Evolutionary conservation across 768 basidiomycete genomes (phyloP), one percentile per base, ranked within the genome.

Genomic region (Calocybe gangraenosa): DNA sequence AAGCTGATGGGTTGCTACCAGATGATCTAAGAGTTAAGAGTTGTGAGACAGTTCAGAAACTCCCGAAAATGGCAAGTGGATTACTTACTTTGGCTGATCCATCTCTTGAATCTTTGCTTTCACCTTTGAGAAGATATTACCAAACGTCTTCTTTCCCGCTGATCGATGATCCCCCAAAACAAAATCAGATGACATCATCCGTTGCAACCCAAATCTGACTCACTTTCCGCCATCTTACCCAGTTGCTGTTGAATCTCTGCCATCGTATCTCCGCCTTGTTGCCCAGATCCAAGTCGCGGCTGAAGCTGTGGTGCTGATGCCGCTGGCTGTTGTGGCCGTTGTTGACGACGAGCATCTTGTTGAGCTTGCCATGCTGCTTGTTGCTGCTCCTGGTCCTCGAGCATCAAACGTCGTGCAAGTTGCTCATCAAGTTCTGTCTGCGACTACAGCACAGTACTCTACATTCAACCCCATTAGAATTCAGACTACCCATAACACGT

Each of bases 31-130:
- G 15, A 20, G 13, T n/a, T n/a, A n/a, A n/a, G n/a, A n/a, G n/a
- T n/a, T n/a, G n/a, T n/a, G n/a, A 13, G 13, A 18, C n/a, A 28
- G 23, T 15, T 18, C 7, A 39, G 32, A 44, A 13, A n/a, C n/a
- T 2, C 13, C 17, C 4, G 40, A 10, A 8, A n/a, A 11, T 0
- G 8, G 17, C 17, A 14, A 33, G 34, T 23, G 32, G 5, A 15
- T 7, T 18, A 43, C 61, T 14, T 37, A 74, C 70, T 63, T 63
- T 13, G 68, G 67, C 55, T 81, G 78, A 31, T 91, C 88, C 49
- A 80, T 81, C 55, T 91, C 90, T 56, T 86, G 83, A 47, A 91
- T 80, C 74, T 91, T 92, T 4, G 87, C 81, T 58, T 81, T 90
- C 37, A 90, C 86, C 60, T 85, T 91, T 25, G 79, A 79, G 32